Conservation (phyloP, 1,284 basidiomycete genomes). For the Marasmius sp. region DNA sequence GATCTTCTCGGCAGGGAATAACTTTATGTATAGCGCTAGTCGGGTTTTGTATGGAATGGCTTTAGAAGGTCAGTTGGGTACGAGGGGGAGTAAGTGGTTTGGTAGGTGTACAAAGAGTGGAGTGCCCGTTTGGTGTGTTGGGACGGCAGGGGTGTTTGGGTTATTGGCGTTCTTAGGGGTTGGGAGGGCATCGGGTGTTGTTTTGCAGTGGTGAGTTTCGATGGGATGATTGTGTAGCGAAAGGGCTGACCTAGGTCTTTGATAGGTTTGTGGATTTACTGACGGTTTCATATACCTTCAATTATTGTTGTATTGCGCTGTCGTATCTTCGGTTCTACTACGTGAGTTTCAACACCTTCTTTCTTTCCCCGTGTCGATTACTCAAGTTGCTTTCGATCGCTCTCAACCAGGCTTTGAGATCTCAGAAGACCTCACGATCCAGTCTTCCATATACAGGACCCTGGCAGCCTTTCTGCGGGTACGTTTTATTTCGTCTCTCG, state of each 20-base stretch:
- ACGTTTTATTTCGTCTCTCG: constrained; percentile 11
- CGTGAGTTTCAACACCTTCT: constrained; percentile 23
- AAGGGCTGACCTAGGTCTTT: neutral
- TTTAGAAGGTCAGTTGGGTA: constrained; percentile 42
- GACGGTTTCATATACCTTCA: constrained; percentile 45
- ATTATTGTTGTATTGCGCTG: constrained; percentile 45
- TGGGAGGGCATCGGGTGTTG: constrained; percentile 44
- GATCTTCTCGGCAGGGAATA: constrained; percentile 78
- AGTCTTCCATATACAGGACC: constrained; percentile 49
- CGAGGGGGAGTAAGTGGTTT: constrained; percentile 53
- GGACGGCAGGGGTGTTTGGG: constrained; percentile 34
- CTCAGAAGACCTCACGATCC: constrained; percentile 62
- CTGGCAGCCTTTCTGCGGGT: constrained; percentile 55
- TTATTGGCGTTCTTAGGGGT: constrained; percentile 50
- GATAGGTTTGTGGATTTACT: constrained; percentile 46
- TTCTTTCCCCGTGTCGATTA: neutral
- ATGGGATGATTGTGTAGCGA: too few species aligned
- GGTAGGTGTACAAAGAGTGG: constrained; percentile 59
- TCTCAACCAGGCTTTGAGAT: constrained; percentile 49
- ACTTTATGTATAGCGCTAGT: constrained; percentile 75
- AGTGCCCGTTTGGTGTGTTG: constrained; percentile 57
- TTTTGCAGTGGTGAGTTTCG: constrained; percentile 42
- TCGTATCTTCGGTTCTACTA: constrained; percentile 46
- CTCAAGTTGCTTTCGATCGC: neutral
- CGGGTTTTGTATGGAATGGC: constrained; percentile 76